These are phyloP conservation scores for Acanthamoeba triangularis DNA, from an alignment of 208 protist species.

Conservation along the genomic window DNA sequence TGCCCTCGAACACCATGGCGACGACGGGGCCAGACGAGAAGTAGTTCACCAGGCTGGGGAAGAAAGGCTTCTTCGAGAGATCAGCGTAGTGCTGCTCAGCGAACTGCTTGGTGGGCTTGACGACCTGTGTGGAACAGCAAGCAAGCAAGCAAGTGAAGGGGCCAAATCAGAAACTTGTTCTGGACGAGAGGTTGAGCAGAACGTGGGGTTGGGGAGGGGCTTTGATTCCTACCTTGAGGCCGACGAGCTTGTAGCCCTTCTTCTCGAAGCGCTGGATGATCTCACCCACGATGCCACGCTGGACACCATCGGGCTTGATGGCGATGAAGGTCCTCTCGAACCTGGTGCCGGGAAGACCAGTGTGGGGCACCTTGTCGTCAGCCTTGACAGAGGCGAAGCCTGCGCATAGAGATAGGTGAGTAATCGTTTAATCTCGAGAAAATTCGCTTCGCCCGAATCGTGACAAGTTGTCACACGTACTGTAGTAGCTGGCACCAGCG, in stretches of 20 bases:
- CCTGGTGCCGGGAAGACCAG: slow-evolving; percentile 74
- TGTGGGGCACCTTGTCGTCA: slow-evolving; percentile 66
- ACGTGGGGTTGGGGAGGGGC: neutral
- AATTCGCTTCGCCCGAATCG: neutral
- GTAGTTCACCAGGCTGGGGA: slow-evolving; percentile 95
- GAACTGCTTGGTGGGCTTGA: slow-evolving; percentile 78
- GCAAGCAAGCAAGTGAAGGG: neutral
- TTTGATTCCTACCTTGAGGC: slow-evolving; percentile 93
- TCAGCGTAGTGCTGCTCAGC: slow-evolving; percentile 90
- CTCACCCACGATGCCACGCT: slow-evolving; percentile 94
- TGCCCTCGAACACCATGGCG: slow-evolving; percentile 98
- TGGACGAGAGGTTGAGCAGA: neutral
- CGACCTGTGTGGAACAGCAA: neutral
- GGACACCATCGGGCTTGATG: slow-evolving; percentile 97
- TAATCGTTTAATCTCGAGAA: neutral
- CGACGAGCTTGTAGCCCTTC: slow-evolving; percentile 97
- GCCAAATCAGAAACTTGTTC: neutral
- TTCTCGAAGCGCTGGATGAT: slow-evolving; percentile 97
- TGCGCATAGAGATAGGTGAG: neutral
- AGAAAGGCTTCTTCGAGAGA: slow-evolving; percentile 95
- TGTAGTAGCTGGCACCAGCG: slow-evolving; percentile 29
- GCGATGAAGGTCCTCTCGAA: slow-evolving; percentile 97
- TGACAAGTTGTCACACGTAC: neutral
- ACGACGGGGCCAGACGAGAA: slow-evolving; percentile 98
- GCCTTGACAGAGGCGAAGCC: slow-evolving; percentile 18